Conservation (phyloP, 257 asterid genomes). For the Asclepias syriaca region DNA sequence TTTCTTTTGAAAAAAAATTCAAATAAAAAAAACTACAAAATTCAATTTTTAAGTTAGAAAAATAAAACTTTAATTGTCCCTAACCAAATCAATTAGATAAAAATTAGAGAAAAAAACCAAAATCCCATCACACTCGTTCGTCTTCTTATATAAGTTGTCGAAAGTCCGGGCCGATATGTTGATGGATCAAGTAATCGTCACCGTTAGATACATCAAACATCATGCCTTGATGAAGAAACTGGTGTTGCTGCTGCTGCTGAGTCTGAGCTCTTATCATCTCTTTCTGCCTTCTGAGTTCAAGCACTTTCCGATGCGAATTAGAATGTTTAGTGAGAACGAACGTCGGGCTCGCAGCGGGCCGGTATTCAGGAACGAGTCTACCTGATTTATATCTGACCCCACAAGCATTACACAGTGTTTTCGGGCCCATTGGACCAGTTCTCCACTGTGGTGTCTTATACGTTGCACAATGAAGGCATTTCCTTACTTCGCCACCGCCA, state of each 20-base stretch:
- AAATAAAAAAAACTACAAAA: conserved; percentile 29
- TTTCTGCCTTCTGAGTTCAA: conserved; percentile 83
- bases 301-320: conserved; percentile 79
- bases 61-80: conserved; percentile 32
- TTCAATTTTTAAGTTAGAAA: conserved; percentile 30
- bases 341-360: conserved; percentile 97
- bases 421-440: conserved; percentile 94
- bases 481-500: conserved; percentile 43
- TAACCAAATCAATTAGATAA: conserved; percentile 17
- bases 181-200: conserved; percentile 84
- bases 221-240: conserved; percentile 53
- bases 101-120: conserved; percentile 14
- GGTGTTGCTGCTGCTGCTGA: conserved; percentile 58
- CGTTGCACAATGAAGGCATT: conserved; percentile 87
- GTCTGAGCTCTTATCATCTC: conserved; percentile 54
- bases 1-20: background rate
- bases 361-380: conserved; percentile 83
- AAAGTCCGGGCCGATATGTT: conserved; percentile 69
- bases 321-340: conserved; percentile 74
- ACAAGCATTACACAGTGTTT: conserved; percentile 88
- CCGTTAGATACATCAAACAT: conserved; percentile 57
- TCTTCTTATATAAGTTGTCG: conserved; percentile 54
- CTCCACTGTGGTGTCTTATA: conserved; percentile 98
- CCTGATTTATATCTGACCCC: conserved; percentile 94
- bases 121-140: background rate